Evolutionary conservation across 225 moss, liverwort and hornwort genomes (phyloP).

Genomic region (Antitrichia curtipendula): DNA sequence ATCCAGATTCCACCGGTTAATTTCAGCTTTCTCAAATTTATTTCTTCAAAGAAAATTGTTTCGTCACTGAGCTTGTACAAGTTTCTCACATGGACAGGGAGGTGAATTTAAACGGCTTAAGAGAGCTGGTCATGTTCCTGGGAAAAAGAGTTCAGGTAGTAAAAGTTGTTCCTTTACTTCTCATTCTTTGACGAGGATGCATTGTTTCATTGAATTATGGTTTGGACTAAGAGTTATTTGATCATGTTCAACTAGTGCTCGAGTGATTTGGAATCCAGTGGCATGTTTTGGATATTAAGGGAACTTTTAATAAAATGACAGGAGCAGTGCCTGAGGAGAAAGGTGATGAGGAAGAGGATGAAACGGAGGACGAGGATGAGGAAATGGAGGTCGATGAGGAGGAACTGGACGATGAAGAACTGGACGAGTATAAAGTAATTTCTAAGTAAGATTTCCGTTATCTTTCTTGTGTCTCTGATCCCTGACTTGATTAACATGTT

Average conservation of each 20-base stretch:
- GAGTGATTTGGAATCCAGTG: background rate
- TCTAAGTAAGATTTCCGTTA: slow-evolving; percentile 38
- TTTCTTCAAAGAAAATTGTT: background rate
- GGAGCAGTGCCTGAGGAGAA: slow-evolving; percentile 51
- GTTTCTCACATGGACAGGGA: slow-evolving; percentile 35
- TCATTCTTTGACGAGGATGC: background rate
- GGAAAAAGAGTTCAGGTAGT: slow-evolving; percentile 31
- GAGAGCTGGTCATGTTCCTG: slow-evolving; percentile 50
- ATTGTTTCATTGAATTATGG: background rate
- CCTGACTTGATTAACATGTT: background rate
- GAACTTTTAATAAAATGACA: background rate
- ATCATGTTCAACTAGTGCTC: background rate
- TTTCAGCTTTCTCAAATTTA: background rate
- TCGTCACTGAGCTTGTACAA: slow-evolving; percentile 1
- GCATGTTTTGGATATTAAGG: background rate
- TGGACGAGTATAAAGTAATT: slow-evolving; percentile 54
- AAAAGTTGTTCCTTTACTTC: background rate
- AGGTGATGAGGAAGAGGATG: slow-evolving; percentile 46
- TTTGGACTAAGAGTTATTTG: background rate
- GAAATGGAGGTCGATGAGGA: slow-evolving; percentile 83
- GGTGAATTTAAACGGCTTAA: slow-evolving; percentile 83
- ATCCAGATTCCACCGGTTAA: background rate
- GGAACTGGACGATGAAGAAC: slow-evolving; percentile 70
- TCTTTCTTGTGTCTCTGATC: background rate
- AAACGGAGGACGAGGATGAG: slow-evolving; percentile 55